Conservation (phyloP, 192 early-diverging fungal species). For the Linnemannia schmuckeri region DNA sequence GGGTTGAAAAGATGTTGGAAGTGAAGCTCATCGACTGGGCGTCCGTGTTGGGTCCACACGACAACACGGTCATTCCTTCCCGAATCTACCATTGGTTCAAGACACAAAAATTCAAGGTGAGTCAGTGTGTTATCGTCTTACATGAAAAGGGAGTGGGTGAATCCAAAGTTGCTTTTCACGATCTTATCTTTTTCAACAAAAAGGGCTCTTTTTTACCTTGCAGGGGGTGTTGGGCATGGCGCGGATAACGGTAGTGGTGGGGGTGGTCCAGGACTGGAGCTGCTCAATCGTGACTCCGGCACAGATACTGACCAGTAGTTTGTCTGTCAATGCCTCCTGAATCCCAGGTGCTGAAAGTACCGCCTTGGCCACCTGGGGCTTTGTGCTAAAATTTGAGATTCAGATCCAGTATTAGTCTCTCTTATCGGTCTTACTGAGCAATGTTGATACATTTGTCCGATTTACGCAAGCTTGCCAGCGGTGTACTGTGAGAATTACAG, state of each 20-base stretch:
- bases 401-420: not conserved
- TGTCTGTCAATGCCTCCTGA: conserved; percentile 55
- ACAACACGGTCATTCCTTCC: conserved; percentile 68
- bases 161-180: not conserved
- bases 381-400: conserved; percentile 47
- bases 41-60: conserved; percentile 49
- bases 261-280: conserved; percentile 61
- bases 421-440: not conserved
- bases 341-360: conserved; percentile 61
- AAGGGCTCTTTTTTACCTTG: conserved; percentile 35
- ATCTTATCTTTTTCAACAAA: not conserved
- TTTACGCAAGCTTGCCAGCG: not conserved
- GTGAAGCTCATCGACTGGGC: conserved; percentile 55
- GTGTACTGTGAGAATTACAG: not conserved
- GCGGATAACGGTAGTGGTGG: conserved; percentile 60
- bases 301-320: conserved; percentile 65
- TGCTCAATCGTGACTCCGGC: conserved; percentile 66
- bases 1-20: conserved; percentile 62
- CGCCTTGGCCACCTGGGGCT: conserved; percentile 64
- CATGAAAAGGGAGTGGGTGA: not conserved
- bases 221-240: conserved; percentile 72
- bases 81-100: conserved; percentile 48
- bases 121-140: not conserved
- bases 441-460: not conserved
- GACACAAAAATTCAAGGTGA: conserved; percentile 1